Conservation (phyloP, 1,284 basidiomycete genomes). For the Meira miltonrushii region DNA sequence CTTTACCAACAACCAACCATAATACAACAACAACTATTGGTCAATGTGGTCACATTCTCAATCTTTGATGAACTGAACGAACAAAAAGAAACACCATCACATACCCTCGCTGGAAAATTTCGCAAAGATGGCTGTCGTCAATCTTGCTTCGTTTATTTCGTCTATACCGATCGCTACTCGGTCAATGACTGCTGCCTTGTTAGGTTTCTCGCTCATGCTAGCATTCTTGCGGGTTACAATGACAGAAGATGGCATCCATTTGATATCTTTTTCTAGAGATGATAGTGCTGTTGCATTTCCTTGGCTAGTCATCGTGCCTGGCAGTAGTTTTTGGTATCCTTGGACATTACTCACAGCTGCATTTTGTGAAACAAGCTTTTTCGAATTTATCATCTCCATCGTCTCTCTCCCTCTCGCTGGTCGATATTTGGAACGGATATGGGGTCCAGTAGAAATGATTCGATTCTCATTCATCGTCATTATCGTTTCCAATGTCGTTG, state of each 20-base stretch:
- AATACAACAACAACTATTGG: not conserved
- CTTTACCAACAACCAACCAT: not conserved
- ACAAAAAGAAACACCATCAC: too few relatives aligned
- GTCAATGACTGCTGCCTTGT: conserved; percentile 18
- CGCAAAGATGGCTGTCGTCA: conserved; percentile 11
- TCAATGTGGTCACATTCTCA: not conserved
- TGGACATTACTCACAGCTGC: conserved; percentile 79
- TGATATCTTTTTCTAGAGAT: conserved; percentile 43
- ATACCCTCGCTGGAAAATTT: not conserved
- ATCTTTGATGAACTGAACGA: too few relatives aligned
- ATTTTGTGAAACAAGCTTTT: conserved; percentile 74
- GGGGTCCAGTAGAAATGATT: conserved; percentile 78
- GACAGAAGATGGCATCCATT: conserved; percentile 25
- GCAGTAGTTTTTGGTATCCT: conserved; percentile 75
- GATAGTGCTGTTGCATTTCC: conserved; percentile 58
- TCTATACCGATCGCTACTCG: conserved; percentile 12
- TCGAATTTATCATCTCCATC: conserved; percentile 76
- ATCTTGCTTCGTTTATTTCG: not conserved
- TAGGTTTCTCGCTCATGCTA: conserved; percentile 25
- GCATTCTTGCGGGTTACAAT: conserved; percentile 28
- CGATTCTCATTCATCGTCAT: conserved; percentile 74
- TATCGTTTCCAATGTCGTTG: conserved; percentile 39
- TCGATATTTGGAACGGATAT: conserved; percentile 85
- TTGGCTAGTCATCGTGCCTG: conserved; percentile 80
- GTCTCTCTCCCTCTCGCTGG: conserved; percentile 74